Conservation (phyloP, 2,329 filamentous ascomycete species). For the Penicillium sp. region DNA sequence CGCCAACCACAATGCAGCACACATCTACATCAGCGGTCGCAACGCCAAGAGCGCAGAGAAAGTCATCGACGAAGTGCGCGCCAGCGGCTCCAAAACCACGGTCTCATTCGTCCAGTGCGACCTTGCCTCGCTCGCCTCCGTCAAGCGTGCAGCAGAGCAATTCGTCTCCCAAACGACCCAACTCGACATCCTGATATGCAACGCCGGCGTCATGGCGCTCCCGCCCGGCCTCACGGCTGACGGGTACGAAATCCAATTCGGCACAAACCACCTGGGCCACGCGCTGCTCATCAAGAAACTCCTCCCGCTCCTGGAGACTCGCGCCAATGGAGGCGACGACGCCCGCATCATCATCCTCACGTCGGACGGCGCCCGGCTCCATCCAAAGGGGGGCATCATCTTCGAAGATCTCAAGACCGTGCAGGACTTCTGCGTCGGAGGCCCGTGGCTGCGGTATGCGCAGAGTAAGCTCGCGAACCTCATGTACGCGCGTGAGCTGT, state of each 20-base stretch:
- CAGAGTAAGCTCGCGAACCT: constrained; percentile 52
- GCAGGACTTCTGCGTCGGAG: constrained; percentile 13
- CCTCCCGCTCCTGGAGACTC: constrained; percentile 22
- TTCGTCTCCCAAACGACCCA: constrained; percentile 36
- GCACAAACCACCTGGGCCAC: constrained; percentile 52
- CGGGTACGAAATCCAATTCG: constrained; percentile 52
- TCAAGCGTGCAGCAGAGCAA: constrained; percentile 42
- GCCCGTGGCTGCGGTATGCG: constrained; percentile 41
- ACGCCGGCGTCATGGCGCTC: constrained; percentile 48
- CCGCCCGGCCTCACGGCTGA: constrained; percentile 42
- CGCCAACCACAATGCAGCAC: constrained; percentile 40
- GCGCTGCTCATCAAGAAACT: constrained; percentile 46
- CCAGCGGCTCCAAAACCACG: constrained; percentile 19
- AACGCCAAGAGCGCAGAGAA: constrained; percentile 10
- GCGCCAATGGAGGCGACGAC: constrained; percentile 13
- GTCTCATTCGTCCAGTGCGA: constrained; percentile 45
- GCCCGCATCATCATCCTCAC: constrained; percentile 26
- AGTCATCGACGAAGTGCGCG: constrained; percentile 40
- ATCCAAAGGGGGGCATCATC: constrained; percentile 13
- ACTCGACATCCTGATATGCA: constrained; percentile 49
- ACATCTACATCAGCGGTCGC: constrained; percentile 18
- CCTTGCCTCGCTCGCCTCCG: constrained; percentile 45
- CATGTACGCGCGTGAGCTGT: constrained; percentile 44
- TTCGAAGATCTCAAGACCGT: constrained; percentile 15
- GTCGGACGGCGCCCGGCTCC: constrained; percentile 15